Evolutionary conservation across 257 asterid genomes (phyloP).

Genomic region (Haberlea rhodopensis): DNA sequence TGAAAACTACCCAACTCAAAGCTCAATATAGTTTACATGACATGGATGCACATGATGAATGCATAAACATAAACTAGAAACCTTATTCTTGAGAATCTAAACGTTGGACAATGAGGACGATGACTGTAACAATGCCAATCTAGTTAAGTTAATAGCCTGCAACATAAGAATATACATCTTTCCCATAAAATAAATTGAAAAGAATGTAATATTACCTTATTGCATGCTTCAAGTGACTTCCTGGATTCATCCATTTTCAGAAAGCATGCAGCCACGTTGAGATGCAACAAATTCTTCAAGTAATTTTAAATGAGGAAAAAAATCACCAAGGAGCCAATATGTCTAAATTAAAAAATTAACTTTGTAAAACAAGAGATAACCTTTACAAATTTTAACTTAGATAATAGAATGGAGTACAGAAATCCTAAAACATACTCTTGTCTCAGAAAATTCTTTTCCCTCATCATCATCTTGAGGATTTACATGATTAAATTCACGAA

Average conservation of each 20-base stretch:
- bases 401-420: background rate
- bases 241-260: conserved; percentile 78
- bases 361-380: conserved; percentile 12
- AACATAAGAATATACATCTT: background rate
- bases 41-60: background rate
- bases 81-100: background rate
- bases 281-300: conserved; percentile 80
- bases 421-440: conserved; percentile 60
- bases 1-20: background rate
- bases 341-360: conserved; percentile 14
- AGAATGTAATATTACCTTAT: conserved; percentile 59
- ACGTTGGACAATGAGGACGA: background rate
- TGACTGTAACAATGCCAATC: background rate
- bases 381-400: background rate
- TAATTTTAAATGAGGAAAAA: conserved; percentile 24
- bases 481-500: conserved; percentile 96
- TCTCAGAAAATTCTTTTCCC: conserved; percentile 87
- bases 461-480: conserved; percentile 94
- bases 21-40: background rate
- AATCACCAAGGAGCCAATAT: conserved; percentile 20
- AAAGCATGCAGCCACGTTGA: conserved; percentile 96
- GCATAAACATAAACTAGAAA: background rate
- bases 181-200: background rate
- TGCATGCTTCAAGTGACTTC: conserved; percentile 87
- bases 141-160: background rate